Evolutionary conservation across 768 basidiomycete genomes (phyloP), one percentile per base, ranked within the genome.

Genomic region (Russula foetens): DNA sequence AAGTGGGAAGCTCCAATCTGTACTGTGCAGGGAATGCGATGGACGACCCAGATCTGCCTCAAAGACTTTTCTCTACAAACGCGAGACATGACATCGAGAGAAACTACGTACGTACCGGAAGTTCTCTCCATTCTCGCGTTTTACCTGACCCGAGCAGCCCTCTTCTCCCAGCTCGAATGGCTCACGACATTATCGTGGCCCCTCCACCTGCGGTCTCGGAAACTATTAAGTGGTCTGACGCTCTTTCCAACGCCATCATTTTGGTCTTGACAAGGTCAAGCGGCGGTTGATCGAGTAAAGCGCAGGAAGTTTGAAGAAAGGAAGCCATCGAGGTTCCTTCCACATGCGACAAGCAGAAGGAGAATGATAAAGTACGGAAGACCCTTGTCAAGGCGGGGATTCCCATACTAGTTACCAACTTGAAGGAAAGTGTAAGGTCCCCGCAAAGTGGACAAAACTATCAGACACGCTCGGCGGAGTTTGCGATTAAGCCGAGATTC

Each of bases 251-350:
- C 39, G 92, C 94, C 94, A 96, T 61, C 94, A 98, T 71, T 96
- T 86, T 67, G 95, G 95, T 1, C 76, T 98, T 19, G 91, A 94
- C 59, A 91, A 90, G 71, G 87, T 98, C 71, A 98, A 97, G 79
- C 86, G 90, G 64, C 79, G 94, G 11, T 72, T 96, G 3, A 88
- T 96, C 48, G 95, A 97, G 68, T 97, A 92, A 61, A 59, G 48
- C 29, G 2, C 59, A 67, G 51, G 68, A 67, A 38, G 64, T 62
- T n/a, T n/a, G n/a, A n/a, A n/a, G 23, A 55, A 65, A 63, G 61
- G 59, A 57, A 8, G 56, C 69, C 21, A 33, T 63, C 28, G 63
- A 60, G 15, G 59, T 55, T 3, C 57, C 65, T n/a, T 39, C 33
- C 19, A 48, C 66, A 50, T 45, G 63, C 63, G 59, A 60, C 24